A percentile compares a stretch with the other conserved stretches of the same genome.
These are phyloP conservation scores for Fusarium udum DNA, from an alignment of 2,329 filamentous ascomycete species.

Conservation along the genomic window DNA sequence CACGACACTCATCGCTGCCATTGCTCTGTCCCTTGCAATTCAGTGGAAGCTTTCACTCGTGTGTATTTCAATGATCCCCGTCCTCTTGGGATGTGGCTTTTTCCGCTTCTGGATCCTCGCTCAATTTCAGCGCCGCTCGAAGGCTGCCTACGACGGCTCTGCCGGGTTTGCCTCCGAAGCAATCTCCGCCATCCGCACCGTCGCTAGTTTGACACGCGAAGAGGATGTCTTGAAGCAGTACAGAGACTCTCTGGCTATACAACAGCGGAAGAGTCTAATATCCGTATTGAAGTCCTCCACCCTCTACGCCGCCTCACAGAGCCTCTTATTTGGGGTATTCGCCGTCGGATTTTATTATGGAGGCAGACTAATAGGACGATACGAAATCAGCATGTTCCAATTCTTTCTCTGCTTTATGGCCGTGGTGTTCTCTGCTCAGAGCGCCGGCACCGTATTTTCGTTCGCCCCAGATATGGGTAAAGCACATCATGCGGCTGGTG, in stretches of 20 bases:
- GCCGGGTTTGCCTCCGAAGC: slow-evolving; percentile 93
- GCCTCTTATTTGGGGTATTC: slow-evolving; percentile 75
- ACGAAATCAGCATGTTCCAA: slow-evolving; percentile 80
- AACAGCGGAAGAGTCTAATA: slow-evolving; percentile 73
- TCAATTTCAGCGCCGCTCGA: slow-evolving; percentile 80
- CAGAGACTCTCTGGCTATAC: slow-evolving; percentile 69
- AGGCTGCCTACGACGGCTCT: slow-evolving; percentile 80
- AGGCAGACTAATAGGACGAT: slow-evolving; percentile 74
- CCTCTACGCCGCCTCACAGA: slow-evolving; percentile 87
- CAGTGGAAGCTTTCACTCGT: slow-evolving; percentile 91
- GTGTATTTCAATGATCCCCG: slow-evolving; percentile 79
- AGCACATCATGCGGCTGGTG: slow-evolving; percentile 82
- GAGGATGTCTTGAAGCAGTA: slow-evolving; percentile 80
- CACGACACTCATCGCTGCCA: slow-evolving; percentile 81
- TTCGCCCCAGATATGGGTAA: slow-evolving; percentile 95
- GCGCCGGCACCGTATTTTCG: slow-evolving; percentile 75
- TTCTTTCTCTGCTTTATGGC: slow-evolving; percentile 93
- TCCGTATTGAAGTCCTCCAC: slow-evolving; percentile 80
- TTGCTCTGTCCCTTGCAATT: slow-evolving; percentile 75
- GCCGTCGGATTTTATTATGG: slow-evolving; percentile 95
- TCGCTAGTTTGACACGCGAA: slow-evolving; percentile 90
- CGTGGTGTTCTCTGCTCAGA: slow-evolving; percentile 68
- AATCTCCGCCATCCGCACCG: slow-evolving; percentile 91
- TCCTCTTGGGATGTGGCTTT: slow-evolving; percentile 84
- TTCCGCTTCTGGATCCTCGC: slow-evolving; percentile 87